Percentiles rank a stretch among this genome's conserved stretches.
phyloP scores from a whole-genome alignment of 805 yeast species.

The Wickerhamomyces alni region DNA sequence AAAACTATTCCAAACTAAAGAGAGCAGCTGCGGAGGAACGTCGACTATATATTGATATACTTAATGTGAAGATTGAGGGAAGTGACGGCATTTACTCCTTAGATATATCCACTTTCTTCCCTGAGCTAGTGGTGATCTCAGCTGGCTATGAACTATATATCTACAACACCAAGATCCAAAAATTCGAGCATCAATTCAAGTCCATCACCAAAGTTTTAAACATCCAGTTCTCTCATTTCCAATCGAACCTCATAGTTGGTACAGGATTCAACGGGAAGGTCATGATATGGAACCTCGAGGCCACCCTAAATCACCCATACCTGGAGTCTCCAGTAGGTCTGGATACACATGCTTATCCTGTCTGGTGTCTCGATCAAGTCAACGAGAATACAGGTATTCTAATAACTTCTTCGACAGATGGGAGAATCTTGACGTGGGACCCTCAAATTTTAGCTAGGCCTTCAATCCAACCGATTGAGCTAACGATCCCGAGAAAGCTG shows the following conservation, averaged over 20 bases:
- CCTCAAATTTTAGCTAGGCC: conserved; percentile 24
- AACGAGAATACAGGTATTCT: conserved; percentile 16
- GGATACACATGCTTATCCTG: conserved; percentile 21
- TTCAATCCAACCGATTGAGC: conserved; percentile 11
- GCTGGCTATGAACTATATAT: conserved; percentile 10
- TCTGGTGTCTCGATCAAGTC: conserved; percentile 16
- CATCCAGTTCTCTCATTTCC: conserved; percentile 34
- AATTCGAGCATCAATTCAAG: conserved; percentile 32
- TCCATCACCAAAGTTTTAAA: conserved; percentile 34
- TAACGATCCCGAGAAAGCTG: conserved; percentile 19
- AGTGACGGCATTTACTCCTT: conserved; percentile 10
- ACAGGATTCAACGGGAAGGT: conserved; percentile 46
- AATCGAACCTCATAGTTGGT: conserved; percentile 37
- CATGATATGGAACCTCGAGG: conserved; percentile 40
- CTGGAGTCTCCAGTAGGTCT: conserved; percentile 10
- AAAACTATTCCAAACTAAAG: conserved; percentile 10
- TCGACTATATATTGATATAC: conserved; percentile 4
- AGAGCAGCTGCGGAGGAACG: conserved; percentile 11
- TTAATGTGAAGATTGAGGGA: conserved; percentile 4
- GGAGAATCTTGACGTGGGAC: conserved; percentile 25
- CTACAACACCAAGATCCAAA: conserved; percentile 19
- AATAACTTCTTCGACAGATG: conserved; percentile 26
- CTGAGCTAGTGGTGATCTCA: conserved; percentile 16
- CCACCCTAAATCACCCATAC: conserved; percentile 9
- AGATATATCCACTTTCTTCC: conserved; percentile 14